Base-by-base conservation (phyloP, 23 red algal species). In the Agarophyton chilense region DNA sequence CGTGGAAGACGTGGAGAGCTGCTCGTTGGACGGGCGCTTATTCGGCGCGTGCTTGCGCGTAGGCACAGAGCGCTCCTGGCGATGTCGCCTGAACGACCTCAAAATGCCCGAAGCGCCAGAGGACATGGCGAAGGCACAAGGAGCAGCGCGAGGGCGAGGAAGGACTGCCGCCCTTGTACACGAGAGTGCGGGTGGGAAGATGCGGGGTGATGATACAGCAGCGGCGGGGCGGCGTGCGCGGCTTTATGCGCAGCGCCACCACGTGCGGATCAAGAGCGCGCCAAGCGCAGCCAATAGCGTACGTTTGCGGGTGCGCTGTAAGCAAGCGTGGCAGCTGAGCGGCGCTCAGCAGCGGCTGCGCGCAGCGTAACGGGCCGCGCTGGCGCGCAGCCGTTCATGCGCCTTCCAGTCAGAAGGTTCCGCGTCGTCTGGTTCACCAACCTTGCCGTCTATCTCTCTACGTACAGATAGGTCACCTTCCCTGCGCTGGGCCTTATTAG, bases 231-330 rank as follows among this genome's bases (percentile, higher is more conserved):
- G 56, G 56, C 56, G 19, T n/a, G 56, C 26, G 8, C 56, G 56
- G 10, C 56, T 22, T 31, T 22, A 28, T 8, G 56, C 19, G 56
- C 56, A 19, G 64, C 34, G 64, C 64, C 34, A 33, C 64, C 64
- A 70, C 64, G 64, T 70, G 64, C 64, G 64, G 64, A 70, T 70
- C 64, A 70, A 42, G 40, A 70, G 64, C 64, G 64, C 64, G 21
- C 19, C 10, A 18, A 33, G 5, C 35, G 64, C 38, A 40, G 64
- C 64, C 38, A 70, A 70, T 42, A 33, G 64, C 64, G 38, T 18
- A 18, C 64, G 28, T 33, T 29, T 33, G 64, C 40, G n/a, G 64
- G 64, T 33, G 64, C 64, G 38, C 64, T 41, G 64, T 42, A 58
- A 58, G 55, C 55, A 11, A n/a, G n/a, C n/a, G n/a, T n/a, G n/a